Base-by-base conservation (phyloP, 106 monocot species). In the Triglochin maritima region DNA sequence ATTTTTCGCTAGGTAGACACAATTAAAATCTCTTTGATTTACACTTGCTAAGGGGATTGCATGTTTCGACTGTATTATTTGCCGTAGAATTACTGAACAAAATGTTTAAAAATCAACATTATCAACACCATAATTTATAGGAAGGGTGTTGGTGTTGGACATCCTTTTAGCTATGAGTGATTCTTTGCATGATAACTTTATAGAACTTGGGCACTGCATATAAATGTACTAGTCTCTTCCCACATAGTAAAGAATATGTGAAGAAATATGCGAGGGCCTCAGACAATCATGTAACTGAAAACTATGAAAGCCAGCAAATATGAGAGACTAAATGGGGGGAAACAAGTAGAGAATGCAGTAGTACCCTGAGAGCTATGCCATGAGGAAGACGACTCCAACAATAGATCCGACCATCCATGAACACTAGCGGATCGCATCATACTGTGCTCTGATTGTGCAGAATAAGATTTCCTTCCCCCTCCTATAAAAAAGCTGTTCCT, bases 341-440 rank as follows among this genome's bases (percentile, higher is more conserved):
- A 55, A 57, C n/a, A 4, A 54, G 52, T 42, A 9, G 44, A 44
- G 63, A 14, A 63, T 11, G 5, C 13, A 9, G 6, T 7, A 60
- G 10, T 49, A 50, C 77, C 78, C 29, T 73, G 79, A 17, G 85
- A 80, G 56, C 73, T 77, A 3, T 57, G 77, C 66, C 82, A 67
- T 58, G 88, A 85, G 44, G 81, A 79, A 56, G 83, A 76, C 7
- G 88, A 81, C 50, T 81, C 86, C 1, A 73, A 43, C 60, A 79
- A 62, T 46, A 76, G 65, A 71, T 93, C 89, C 6, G 78, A 81
- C 85, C 88, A 88, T 12, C 71, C 82, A 70, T 77, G 78, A 51
- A 85, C 69, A 50, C 81, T 79, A 3, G 79, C 65, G 3, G 85
- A 80, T 47, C 79, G 73, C 55, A 76, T 61, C 6, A 81, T 71